Base-by-base conservation (phyloP, 2,329 filamentous ascomycete genomes). In the Colletotrichum caudatum region DNA sequence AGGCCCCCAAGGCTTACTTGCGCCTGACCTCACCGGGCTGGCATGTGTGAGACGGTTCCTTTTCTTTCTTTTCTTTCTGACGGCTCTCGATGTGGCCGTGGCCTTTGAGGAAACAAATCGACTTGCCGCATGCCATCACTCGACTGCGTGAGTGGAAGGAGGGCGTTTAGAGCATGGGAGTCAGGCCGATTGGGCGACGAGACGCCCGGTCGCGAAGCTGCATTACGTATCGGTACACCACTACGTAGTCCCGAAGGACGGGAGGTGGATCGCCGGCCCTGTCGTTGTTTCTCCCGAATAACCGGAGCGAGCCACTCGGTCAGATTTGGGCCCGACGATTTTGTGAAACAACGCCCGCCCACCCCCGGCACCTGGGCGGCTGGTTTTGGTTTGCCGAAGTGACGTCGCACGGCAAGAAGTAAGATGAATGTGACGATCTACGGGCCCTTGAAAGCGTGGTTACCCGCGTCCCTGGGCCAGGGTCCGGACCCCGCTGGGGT, bases 361-460 rank as follows among this genome's bases (percentile, higher is more conserved):
- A 39, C 20, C 26, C 12, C 11, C 44, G 20, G 9, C 20, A 48
- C n/a, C 35, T 23, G 33, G 33, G 33, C 35, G 33, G 14, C 5
- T 63, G 57, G 64, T 50, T 29, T 29, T 29, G 29, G 29, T 29
- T 29, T 57, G 33, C 33, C 26, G 16, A 53, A 53, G 26, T 18
- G 26, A 18, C 62, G 50, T 62, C 53, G 37, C 20, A 33, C 29
- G 39, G 53, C 33, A 50, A 56, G 57, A 14, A 64, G 58, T 63
- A 48, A 68, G 59, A 68, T 68, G 58, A 71, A 26, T 44, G 54
- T 46, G 59, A 39, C 54, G 59, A 71, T 69, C 65, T 41, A n/a
- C 46, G 39, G 51, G 39, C 33, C 29, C 35, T 3, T 29, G 29
- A 46, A 51, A 41, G 37, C 23, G 58, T 37, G 44, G 26, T 44